phyloP scores from a whole-genome alignment of 2,329 filamentous ascomycete species.

The Aschersonia sp. region DNA sequence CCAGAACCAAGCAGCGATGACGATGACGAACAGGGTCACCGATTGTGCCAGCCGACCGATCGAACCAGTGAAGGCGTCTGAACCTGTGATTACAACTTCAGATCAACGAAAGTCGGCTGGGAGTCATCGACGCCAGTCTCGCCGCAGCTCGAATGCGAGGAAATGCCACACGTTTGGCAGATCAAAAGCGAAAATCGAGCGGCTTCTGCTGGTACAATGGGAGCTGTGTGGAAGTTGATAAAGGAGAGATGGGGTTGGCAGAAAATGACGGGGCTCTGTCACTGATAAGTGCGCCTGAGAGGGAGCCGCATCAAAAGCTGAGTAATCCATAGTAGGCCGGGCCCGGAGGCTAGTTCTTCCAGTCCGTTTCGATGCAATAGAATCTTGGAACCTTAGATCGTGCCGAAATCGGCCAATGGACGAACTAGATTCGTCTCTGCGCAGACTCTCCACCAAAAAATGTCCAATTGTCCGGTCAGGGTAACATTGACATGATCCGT shows the following conservation, averaged over 20 bases:
- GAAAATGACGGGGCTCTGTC: not conserved
- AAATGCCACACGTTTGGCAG: conserved; percentile 5
- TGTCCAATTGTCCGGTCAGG: not conserved
- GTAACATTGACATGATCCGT: conserved; percentile 1
- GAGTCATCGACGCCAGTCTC: conserved; percentile 14
- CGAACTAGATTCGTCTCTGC: not conserved
- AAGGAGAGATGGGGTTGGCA: not conserved
- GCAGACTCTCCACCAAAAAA: no score
- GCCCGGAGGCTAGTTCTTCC: no score
- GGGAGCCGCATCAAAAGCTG: not conserved
- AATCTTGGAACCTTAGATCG: not conserved
- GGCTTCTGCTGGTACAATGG: conserved; percentile 15
- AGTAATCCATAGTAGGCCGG: not conserved
- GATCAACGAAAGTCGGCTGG: conserved; percentile 23
- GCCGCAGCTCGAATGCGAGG: conserved; percentile 6
- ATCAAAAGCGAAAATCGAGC: conserved; percentile 14
- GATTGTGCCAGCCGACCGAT: conserved; percentile 21
- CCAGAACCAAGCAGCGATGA: not conserved
- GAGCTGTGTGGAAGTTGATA: not conserved
- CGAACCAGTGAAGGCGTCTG: conserved; percentile 51
- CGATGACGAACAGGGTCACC: conserved; percentile 1
- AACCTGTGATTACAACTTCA: conserved; percentile 14
- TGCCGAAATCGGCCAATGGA: not conserved
- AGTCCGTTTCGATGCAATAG: not conserved
- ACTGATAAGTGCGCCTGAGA: no score